phyloP scores from a whole-genome alignment of 164 flowering plant species.

The Annona cherimola region DNA sequence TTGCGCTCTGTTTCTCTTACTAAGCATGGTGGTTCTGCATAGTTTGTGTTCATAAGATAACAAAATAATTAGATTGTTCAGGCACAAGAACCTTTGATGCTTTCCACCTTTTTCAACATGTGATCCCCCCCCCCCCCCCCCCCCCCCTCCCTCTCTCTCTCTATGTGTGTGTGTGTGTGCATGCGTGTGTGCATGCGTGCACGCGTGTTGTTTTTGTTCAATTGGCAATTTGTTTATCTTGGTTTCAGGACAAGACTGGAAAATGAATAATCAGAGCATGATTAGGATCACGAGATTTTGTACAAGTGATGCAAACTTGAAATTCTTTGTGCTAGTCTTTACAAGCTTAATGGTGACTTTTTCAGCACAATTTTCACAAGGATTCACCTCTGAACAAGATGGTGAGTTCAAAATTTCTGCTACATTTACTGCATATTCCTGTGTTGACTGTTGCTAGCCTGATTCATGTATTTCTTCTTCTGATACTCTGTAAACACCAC shows the following conservation, averaged over 20 bases:
- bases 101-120: too few relatives aligned
- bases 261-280: background rate
- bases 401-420: conserved; percentile 30
- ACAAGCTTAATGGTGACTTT: conserved; percentile 36
- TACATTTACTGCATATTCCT: background rate
- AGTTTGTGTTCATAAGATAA: too few relatives aligned
- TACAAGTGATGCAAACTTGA: conserved; percentile 21
- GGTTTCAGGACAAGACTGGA: background rate
- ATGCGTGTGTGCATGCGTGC: too few relatives aligned
- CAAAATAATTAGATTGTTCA: too few relatives aligned
- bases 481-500: too few relatives aligned
- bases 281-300: conserved; percentile 27
- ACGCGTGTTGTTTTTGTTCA: background rate
- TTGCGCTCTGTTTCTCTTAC: too few relatives aligned
- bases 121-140: too few relatives aligned
- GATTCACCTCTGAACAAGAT: conserved; percentile 51
- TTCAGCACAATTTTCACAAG: conserved; percentile 27
- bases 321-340: conserved; percentile 31
- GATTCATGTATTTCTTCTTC: background rate
- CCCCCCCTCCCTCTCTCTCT: too few relatives aligned
- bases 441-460: background rate
- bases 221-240: background rate
- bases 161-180: too few relatives aligned
- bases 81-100: too few relatives aligned
- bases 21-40: too few relatives aligned